Evolutionary conservation across 2,329 filamentous ascomycete genomes (phyloP).

Genomic region (Penicillium palitans): DNA sequence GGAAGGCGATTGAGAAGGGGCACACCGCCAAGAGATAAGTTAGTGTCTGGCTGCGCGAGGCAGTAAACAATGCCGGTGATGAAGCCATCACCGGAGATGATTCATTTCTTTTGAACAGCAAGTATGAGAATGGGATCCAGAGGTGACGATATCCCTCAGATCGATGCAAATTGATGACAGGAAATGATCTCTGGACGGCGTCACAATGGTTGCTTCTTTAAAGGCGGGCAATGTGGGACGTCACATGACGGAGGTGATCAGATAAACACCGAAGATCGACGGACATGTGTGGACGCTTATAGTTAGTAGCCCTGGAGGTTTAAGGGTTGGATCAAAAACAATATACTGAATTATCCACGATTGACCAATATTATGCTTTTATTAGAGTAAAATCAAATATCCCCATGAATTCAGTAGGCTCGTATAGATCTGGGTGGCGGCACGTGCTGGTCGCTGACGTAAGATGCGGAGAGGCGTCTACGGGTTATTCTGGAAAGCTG

Average conservation of each 20-base stretch:
- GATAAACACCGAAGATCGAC: constrained; percentile 12
- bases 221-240: constrained; percentile 4
- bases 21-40: constrained; percentile 64
- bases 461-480: constrained; percentile 27
- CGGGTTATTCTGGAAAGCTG: constrained; percentile 26
- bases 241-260: constrained; percentile 15
- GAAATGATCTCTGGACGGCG: not conserved
- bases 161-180: not conserved
- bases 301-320: not conserved
- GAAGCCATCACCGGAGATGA: constrained; percentile 30
- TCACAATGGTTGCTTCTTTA: constrained; percentile 4
- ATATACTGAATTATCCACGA: not conserved
- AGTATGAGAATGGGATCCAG: not conserved
- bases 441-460: constrained; percentile 27
- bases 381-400: not conserved
- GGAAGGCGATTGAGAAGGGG: constrained; percentile 65
- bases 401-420: not conserved
- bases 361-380: not conserved
- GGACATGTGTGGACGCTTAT: not conserved
- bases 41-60: constrained; percentile 56
- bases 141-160: not conserved
- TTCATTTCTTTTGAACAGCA: constrained; percentile 16
- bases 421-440: constrained; percentile 10
- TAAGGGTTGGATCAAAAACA: no score
- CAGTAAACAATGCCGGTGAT: constrained; percentile 52